Conservation (phyloP, 2,329 filamentous ascomycete species). For the Chrysoporthe deuterocubensis region DNA sequence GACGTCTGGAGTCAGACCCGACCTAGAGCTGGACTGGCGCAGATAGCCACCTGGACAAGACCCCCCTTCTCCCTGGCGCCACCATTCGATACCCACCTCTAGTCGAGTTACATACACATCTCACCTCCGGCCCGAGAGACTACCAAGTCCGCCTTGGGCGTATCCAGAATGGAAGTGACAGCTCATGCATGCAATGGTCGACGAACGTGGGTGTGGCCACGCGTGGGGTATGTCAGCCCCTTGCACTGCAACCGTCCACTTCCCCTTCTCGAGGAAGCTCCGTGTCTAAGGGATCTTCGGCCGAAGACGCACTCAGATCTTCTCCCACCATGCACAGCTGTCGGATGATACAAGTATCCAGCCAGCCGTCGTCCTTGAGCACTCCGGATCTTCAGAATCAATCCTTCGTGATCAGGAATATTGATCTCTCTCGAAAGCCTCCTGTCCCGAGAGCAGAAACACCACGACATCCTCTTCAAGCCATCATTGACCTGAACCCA, state of each 20-base stretch:
- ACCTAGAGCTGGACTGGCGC: background rate
- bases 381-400: constrained; percentile 15
- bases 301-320: constrained; percentile 21
- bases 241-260: constrained; percentile 19
- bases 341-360: constrained; percentile 27
- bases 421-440: background rate
- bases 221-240: constrained; percentile 26
- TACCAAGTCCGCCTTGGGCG: background rate
- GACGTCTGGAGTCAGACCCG: constrained; percentile 22
- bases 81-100: background rate
- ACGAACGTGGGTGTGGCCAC: constrained; percentile 20
- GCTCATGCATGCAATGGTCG: constrained; percentile 20
- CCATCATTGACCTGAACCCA: background rate
- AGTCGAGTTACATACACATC: background rate
- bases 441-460: background rate
- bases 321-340: background rate
- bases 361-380: constrained; percentile 15
- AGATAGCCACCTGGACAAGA: constrained; percentile 16
- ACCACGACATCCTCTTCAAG: background rate
- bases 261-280: constrained; percentile 21
- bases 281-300: constrained; percentile 18
- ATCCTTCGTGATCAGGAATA: background rate
- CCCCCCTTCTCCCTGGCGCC: background rate
- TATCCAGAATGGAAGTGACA: constrained; percentile 20
- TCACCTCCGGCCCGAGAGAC: background rate